Evolutionary conservation across 2,329 filamentous ascomycete species (phyloP).

Genomic region (Aspergillus carbonarius): DNA sequence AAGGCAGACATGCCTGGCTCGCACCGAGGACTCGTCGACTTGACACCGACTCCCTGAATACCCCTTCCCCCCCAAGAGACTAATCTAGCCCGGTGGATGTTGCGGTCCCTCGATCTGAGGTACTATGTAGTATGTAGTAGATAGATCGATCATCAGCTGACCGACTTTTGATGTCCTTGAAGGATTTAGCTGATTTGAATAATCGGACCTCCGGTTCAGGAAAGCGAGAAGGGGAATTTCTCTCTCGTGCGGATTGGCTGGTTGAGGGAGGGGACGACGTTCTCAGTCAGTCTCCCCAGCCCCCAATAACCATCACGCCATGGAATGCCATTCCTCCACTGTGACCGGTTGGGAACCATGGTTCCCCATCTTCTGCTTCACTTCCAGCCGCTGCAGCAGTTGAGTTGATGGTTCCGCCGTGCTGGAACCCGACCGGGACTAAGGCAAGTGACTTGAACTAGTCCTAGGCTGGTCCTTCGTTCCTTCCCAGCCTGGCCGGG

Average conservation of each 20-base stretch:
- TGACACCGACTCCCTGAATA: background rate
- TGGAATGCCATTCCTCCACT: background rate
- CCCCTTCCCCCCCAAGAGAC: background rate
- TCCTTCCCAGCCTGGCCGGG: background rate
- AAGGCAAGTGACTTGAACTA: conserved; percentile 10
- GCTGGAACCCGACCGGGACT: conserved; percentile 17
- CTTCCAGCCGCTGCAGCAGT: too few species aligned
- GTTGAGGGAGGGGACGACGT: too few species aligned
- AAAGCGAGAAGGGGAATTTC: background rate
- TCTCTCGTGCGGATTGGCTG: background rate
- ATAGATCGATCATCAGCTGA: background rate
- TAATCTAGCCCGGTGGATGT: background rate
- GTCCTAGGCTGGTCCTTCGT: conserved; percentile 10
- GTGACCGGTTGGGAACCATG: background rate
- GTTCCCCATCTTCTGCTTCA: background rate
- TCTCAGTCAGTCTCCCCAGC: background rate
- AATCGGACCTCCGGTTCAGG: background rate
- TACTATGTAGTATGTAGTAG: too few species aligned
- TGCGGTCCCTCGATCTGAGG: background rate
- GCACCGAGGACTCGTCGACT: background rate
- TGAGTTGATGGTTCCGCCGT: conserved; percentile 13
- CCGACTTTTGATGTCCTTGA: background rate
- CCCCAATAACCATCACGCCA: background rate
- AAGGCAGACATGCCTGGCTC: too few species aligned
- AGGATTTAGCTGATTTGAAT: background rate